A percentile compares a stretch with the other conserved stretches of the same genome.
These are phyloP conservation scores for Apiospora saccharicola DNA, from an alignment of 2,329 filamentous ascomycete species.

Conservation along the genomic window DNA sequence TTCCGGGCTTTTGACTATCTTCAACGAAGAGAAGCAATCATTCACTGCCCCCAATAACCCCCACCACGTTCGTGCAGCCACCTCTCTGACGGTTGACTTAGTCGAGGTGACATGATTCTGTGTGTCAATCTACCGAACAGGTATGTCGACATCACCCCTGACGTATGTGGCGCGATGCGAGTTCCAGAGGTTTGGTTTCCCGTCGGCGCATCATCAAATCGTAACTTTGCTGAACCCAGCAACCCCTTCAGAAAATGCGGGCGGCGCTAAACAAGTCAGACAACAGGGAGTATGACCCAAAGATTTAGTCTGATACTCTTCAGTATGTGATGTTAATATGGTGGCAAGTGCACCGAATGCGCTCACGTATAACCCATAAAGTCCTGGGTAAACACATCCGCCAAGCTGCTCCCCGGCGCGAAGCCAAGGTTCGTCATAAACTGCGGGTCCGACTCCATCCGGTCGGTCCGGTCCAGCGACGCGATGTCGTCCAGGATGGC, in stretches of 20 bases:
- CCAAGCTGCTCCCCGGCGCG: slow-evolving; percentile 66
- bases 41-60: not conserved
- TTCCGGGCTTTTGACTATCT: not conserved
- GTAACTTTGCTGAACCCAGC: not conserved
- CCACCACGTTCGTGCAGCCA: not conserved
- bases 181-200: not conserved
- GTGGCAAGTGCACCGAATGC: not conserved
- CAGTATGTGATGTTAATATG: not conserved
- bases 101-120: not conserved
- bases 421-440: slow-evolving; percentile 74
- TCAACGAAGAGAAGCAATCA: not conserved
- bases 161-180: not conserved
- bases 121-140: not conserved
- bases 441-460: slow-evolving; percentile 63
- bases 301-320: no score
- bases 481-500: slow-evolving; percentile 60
- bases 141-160: not conserved
- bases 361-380: slow-evolving; percentile 34
- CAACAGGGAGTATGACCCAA: not conserved
- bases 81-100: no score
- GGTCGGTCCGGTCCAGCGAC: slow-evolving; percentile 57
- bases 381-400: slow-evolving; percentile 47
- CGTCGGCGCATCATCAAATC: not conserved
- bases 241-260: not conserved
- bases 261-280: not conserved